Base-by-base conservation (phyloP, 2,329 filamentous ascomycete species). In the Fusarium sp. region DNA sequence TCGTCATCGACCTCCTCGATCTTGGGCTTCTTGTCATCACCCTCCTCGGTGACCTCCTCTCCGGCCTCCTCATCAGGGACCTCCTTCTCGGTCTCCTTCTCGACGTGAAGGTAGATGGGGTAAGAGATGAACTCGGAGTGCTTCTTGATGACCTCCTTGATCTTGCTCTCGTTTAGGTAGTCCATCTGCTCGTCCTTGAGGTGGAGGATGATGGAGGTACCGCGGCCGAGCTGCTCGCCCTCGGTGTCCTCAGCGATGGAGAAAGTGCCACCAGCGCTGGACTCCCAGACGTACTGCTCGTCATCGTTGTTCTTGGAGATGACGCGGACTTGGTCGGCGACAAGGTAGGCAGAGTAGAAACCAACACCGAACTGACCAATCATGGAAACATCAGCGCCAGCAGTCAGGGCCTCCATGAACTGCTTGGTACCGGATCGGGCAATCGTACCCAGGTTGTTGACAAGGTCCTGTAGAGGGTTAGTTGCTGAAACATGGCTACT, bases 121-220 rank as follows among this genome's bases (percentile, higher is more conserved):
- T 99, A 99, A 51, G 96, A 98, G 87, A 99, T 99, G 89, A 99
- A 99, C 87, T 99, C 96, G 80, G 96, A 98, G 92, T 99, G 96
- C 93, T 99, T 99, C 94, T 98, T 98, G 88, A 99, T 94, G 73
- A 99, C 95, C 88, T 99, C 96, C 92, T 99, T 99, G 88, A 99
- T 92, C 89, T 95, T 96, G 88, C 88, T 88, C 92, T 99, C 96
- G 84, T 98, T 96, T 75, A 98, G 88, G 90, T 97, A 99, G 83
- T 98, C 96, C 72, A 87, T 87, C 88, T 99, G 96, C 90, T 99
- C 96, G 76, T 99, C 96, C 92, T 99, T 99, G 79, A 99, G 88
- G 88, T 98, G 93, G 67, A 99, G 93, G 83, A 98, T 90, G 82
- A 99, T 96, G 90, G 97, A 94, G 82, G 94, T 96, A 82, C 96